phyloP scores from a whole-genome alignment of 2,329 filamentous ascomycete genomes.

The Pestalotiopsis sp. region DNA sequence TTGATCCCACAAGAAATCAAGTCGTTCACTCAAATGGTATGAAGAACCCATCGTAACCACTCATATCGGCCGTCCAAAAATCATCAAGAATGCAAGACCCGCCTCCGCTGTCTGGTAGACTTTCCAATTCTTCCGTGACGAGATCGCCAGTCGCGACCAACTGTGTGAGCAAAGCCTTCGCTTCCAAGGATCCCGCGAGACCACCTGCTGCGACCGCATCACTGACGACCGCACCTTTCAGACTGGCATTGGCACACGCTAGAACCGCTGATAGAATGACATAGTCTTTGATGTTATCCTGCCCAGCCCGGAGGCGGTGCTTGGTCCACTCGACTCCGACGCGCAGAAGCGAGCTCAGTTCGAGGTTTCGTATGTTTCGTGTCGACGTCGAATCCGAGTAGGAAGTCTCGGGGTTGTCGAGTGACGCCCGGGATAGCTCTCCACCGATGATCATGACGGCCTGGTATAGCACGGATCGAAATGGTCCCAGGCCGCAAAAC shows the following conservation, averaged over 20 bases:
- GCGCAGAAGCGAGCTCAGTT: background rate
- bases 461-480: background rate
- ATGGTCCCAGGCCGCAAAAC: background rate
- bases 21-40: background rate
- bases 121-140: background rate
- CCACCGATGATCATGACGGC: background rate
- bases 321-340: background rate
- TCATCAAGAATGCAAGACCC: background rate
- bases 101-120: background rate
- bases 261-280: background rate
- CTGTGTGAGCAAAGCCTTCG: background rate
- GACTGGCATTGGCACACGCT: background rate
- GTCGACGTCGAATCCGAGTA: background rate
- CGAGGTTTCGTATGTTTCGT: background rate
- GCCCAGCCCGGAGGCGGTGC: background rate
- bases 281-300: constrained; percentile 2
- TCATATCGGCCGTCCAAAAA: constrained; percentile 1
- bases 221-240: background rate
- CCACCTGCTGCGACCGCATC: background rate
- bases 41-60: background rate
- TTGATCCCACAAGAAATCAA: background rate
- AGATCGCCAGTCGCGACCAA: background rate
- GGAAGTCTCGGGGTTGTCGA: background rate
- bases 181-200: background rate
- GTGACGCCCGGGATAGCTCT: background rate